Evolutionary conservation across 1,284 basidiomycete genomes (phyloP), one percentile per base, ranked within the genome.

Genomic region (Ustilago crameri): DNA sequence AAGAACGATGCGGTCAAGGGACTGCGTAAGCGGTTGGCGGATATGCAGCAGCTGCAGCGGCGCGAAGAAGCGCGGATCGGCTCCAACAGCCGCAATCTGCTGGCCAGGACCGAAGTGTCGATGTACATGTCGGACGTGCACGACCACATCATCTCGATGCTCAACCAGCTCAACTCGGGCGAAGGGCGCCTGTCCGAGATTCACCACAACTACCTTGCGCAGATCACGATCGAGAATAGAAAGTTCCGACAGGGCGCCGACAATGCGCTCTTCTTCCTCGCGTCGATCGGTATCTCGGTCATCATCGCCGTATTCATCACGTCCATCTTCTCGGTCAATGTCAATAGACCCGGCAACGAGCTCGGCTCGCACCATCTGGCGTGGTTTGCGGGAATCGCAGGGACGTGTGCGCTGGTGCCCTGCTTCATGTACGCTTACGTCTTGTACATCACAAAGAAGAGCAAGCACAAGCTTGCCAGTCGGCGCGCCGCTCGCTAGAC

Each of bases 61-160:
- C 53, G 57, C 9, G 62, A 71, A 40, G 67, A 74, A n/a, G 55
- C 47, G 8, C 64, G 59, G 2, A 74, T 75, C 26, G 57, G 72
- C 2, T 70, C 43, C 2, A 62, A 65, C 17, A 62, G 76, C n/a
- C 49, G 68, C 8, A 66, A 49, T 46, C 51, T 54, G 47, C 37
- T 65, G 10, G 54, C 76, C 0, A 43, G 73, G 4, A 71, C 65
- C 15, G 78, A 80, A 57, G 75, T 85, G 26, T 66, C 73, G 5
- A 91, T 94, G 17, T 94, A 97, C 82, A 89, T 96, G 85, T 93
- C 92, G 44, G 95, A 98, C 83, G 88, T 98, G 3, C 91, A 95
- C 86, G 93, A 98, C 84, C 95, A 98, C 83, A 93, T 97, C 69
- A 84, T 95, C 27, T 90, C 92, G 2, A 86, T 97, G 69, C 91